Conservation (phyloP, 495 filamentous ascomycete genomes). For the Parachaetomium inaequale region DNA sequence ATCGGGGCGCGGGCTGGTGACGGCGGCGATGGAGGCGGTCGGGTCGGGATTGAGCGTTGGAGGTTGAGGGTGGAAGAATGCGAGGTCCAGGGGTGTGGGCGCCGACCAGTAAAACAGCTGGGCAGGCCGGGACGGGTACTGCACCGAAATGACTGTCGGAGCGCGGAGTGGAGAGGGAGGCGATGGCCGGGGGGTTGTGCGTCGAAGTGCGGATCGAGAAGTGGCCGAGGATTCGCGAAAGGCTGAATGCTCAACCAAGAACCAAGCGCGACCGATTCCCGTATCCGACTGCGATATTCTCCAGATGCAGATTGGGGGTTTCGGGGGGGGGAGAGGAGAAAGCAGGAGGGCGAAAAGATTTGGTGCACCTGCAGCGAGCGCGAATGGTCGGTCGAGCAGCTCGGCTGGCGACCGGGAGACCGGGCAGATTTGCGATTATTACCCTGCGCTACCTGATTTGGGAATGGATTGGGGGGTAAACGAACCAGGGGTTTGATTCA, state of each 20-base stretch:
- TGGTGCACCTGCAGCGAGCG: conserved; percentile 18
- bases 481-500: conserved; percentile 18
- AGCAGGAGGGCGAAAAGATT: conserved; percentile 16
- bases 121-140: conserved; percentile 28
- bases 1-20: conserved; percentile 13
- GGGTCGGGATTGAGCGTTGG: conserved; percentile 30
- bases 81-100: conserved; percentile 36
- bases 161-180: conserved; percentile 32
- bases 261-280: conserved; percentile 4
- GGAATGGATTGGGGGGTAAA: conserved; percentile 14
- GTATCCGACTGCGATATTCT: not conserved
- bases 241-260: not conserved
- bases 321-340: conserved; percentile 2
- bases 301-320: not conserved
- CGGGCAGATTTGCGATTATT: conserved; percentile 33
- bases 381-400: conserved; percentile 17
- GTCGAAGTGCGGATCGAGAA: conserved; percentile 15
- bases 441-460: conserved; percentile 25
- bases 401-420: conserved; percentile 22
- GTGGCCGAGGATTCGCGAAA: conserved; percentile 13
- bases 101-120: conserved; percentile 37
- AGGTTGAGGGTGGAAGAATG: conserved; percentile 31
- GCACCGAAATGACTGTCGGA: conserved; percentile 38
- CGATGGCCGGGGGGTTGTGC: conserved; percentile 8
- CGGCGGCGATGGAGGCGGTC: conserved; percentile 24